Conservation (phyloP, 148 eudicot species). For the Pharnaceum exiguum region DNA sequence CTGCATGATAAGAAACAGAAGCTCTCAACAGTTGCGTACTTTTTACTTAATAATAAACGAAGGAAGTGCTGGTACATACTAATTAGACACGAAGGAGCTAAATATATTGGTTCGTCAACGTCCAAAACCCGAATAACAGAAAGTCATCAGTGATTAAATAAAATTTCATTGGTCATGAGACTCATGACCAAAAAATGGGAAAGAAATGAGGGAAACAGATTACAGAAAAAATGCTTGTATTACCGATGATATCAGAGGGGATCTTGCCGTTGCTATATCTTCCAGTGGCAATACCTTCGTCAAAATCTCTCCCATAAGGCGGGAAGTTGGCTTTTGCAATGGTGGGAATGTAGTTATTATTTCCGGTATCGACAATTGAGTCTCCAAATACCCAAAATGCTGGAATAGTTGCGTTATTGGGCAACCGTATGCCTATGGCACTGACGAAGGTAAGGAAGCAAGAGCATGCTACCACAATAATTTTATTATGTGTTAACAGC, state of each 20-base stretch:
- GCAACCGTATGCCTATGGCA: slow-evolving; percentile 1
- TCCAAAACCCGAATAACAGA: neutral
- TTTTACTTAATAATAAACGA: too few species aligned
- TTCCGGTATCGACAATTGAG: slow-evolving; percentile 73
- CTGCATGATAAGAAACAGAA: too few species aligned
- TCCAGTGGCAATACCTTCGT: slow-evolving; percentile 24
- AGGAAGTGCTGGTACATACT: too few species aligned
- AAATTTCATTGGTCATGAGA: neutral
- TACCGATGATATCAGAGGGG: slow-evolving; percentile 29
- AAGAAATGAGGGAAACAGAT: too few species aligned
- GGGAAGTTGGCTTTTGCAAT: slow-evolving; percentile 48
- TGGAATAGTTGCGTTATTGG: slow-evolving; percentile 22
- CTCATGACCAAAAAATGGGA: neutral
- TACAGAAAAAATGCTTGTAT: too few species aligned
- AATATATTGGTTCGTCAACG: too few species aligned
- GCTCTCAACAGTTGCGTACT: too few species aligned
- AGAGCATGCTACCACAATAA: slow-evolving; percentile 4
- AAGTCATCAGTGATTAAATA: neutral
- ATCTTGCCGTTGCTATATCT: slow-evolving; percentile 36
- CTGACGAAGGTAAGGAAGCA: neutral
- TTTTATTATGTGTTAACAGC: neutral
- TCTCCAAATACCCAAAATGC: slow-evolving; percentile 78
- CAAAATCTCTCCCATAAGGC: slow-evolving; percentile 44
- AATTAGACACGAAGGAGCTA: too few species aligned
- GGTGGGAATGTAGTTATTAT: slow-evolving; percentile 54